Evolutionary conservation across 2,329 filamentous ascomycete species (phyloP), one percentile per base, ranked within the genome.

Genomic region (Fusarium bactridioides): DNA sequence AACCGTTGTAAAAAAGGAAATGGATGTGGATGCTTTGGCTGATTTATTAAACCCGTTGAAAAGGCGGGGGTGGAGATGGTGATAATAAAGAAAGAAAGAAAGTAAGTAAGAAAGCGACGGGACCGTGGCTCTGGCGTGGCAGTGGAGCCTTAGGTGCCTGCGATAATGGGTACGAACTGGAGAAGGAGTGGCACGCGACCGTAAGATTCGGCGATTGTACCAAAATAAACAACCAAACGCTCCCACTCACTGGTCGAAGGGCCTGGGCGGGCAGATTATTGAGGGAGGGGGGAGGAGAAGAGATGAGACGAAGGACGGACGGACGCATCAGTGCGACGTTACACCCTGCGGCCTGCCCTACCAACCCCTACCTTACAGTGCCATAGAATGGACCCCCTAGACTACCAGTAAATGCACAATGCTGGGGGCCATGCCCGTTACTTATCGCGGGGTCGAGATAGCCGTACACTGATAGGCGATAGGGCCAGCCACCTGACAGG

Each of bases 401-500:
- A 19, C n/a, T 33, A 23, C 50, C 50, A 54, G 50, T 18, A 54
- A 54, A 54, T 54, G 50, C 50, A 27, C 50, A n/a, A 54, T 27
- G 33, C 50, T 54, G 50, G 50, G 33, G 50, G 15, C 29, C 48
- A 55, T 61, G 51, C 18, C 57, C 29, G 25, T 27, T 37, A 48
- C 63, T 67, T 67, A 67, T 67, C 64, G 64, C 63, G 63, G 64
- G 64, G 64, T 62, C 61, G 21, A 64, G 44, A 64, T 64, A 64
- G 25, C 31, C 41, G 31, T 27, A 21, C 35, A 31, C 33, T 65
- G 41, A 38, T 55, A 45, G 43, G 62, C 59, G 64, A 67, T 67
- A 61, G 41, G 55, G 27, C 53, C 23, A 61, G 38, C 41, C 55
- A 40, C 35, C 58, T 69, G 64, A 69, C 50, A 58, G 43, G 27